Base-by-base conservation (phyloP, 352 stramenopile genomes). In the Globisporangium paroecandrum region DNA sequence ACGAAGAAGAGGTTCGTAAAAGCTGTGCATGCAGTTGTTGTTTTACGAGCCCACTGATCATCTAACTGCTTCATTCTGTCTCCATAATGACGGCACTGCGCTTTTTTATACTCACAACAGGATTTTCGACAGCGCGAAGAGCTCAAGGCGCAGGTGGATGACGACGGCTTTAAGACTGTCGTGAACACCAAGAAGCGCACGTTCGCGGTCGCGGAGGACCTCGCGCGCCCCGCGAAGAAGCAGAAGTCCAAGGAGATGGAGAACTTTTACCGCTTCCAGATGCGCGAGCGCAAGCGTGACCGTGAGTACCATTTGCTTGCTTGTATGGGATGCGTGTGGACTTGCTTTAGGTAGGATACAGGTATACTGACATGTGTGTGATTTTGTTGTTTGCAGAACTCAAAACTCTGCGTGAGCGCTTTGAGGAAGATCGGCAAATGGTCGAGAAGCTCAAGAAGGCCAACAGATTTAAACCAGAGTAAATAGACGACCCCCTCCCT, bases 261-360 rank as follows among this genome's bases (percentile, higher is more conserved):
- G 27, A 85, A 94, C 69, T 95, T 95, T 59, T 95, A 95, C 69
- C 82, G 85, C 32, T 95, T 95, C 76, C 87, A 95, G 70, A 87
- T 89, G 62, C 81, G 87, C 60, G 87, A 95, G 74, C 91, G 90
- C 72, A 93, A 93, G 69, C 84, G 87, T 75, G 83, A 85, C 55
- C 87, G 87, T 94, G 78, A 70, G 84, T 91, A 43, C 12, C 12
- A 15, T 15, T 43, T 43, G 36, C 12, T 55, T 24, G 4, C 12
- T 55, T 24, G 9, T 64, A 24, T 29, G 58, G 29, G 24, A 29
- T 15, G 36, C 10, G 32, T 22, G 20, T 18, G 55, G 24, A 12
- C 4, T 64, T 24, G 4, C 10, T 49, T 65, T 25, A 22, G 36
- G n/a, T 25, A 22, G 36, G n/a, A 10, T 41, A 15, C 43, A 64